Conservation (phyloP, 495 filamentous ascomycete species). For the Cudoniella acicularis region DNA sequence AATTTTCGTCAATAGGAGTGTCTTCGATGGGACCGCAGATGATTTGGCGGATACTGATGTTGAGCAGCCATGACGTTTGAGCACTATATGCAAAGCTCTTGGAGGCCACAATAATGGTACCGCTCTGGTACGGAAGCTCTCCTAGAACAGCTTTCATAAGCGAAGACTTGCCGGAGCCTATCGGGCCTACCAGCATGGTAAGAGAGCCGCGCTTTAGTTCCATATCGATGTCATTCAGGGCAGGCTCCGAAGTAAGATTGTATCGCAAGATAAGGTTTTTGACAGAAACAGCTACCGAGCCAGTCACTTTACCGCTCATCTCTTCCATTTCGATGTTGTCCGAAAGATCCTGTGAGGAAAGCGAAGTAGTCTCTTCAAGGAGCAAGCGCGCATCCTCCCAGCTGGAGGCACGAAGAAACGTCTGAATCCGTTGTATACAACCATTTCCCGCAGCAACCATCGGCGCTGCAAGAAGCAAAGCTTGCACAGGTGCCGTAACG, state of each 20-base stretch:
- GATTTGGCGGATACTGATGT: conserved; percentile 26
- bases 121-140: conserved; percentile 33
- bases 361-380: no score
- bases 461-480: no score
- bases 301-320: no score
- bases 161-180: conserved; percentile 18
- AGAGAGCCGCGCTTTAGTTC: conserved; percentile 23
- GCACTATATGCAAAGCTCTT: conserved; percentile 27
- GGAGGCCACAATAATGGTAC: conserved; percentile 27
- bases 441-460: no score
- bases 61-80: conserved; percentile 38
- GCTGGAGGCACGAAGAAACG: no score
- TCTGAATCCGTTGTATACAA: no score
- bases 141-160: conserved; percentile 40
- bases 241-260: conserved; percentile 28
- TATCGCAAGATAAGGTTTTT: neutral
- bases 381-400: no score
- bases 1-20: conserved; percentile 24
- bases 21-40: conserved; percentile 23
- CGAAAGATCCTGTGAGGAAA: no score
- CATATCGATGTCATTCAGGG: conserved; percentile 50
- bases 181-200: conserved; percentile 14
- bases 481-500: no score
- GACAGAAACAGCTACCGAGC: no score
- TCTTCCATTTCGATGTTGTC: no score